These are phyloP conservation scores for Rhexocercosporidium sp. DNA, from an alignment of 2,329 filamentous ascomycete genomes.

Conservation along the genomic window DNA sequence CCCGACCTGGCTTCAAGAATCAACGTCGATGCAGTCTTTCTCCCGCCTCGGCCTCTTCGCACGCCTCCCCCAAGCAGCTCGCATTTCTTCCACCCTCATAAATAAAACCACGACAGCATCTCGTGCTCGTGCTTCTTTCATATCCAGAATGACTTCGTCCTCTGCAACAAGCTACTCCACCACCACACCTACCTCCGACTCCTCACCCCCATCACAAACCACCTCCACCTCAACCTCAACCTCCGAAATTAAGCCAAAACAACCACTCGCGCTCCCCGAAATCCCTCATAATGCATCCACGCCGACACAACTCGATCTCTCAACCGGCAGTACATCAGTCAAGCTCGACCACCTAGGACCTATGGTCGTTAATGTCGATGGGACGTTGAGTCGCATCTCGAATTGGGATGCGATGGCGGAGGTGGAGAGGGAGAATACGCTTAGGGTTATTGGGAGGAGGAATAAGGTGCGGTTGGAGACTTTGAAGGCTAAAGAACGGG, in stretches of 20 bases:
- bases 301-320: slow-evolving; percentile 29
- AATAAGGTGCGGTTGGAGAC: slow-evolving; percentile 67
- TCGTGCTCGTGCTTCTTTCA: too few species aligned
- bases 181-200: too few species aligned
- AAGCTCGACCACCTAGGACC: slow-evolving; percentile 73
- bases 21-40: too few species aligned
- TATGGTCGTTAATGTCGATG: slow-evolving; percentile 75
- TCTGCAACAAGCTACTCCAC: background rate
- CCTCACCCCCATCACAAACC: too few species aligned
- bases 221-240: background rate
- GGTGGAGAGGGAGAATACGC: slow-evolving; percentile 68
- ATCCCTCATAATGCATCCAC: slow-evolving; percentile 15
- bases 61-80: too few species aligned
- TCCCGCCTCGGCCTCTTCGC: too few species aligned
- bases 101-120: too few species aligned
- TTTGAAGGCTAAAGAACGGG: slow-evolving; percentile 50
- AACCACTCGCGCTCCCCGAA: slow-evolving; percentile 29
- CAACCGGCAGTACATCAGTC: slow-evolving; percentile 45
- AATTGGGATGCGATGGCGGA: slow-evolving; percentile 78
- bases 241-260: background rate
- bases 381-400: slow-evolving; percentile 70
- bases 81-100: too few species aligned
- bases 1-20: too few species aligned
- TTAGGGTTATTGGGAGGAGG: slow-evolving; percentile 70
- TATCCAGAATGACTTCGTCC: background rate